Base-by-base conservation (phyloP, 1,139 yeast genomes). In the Blastobotrys indianensis region DNA sequence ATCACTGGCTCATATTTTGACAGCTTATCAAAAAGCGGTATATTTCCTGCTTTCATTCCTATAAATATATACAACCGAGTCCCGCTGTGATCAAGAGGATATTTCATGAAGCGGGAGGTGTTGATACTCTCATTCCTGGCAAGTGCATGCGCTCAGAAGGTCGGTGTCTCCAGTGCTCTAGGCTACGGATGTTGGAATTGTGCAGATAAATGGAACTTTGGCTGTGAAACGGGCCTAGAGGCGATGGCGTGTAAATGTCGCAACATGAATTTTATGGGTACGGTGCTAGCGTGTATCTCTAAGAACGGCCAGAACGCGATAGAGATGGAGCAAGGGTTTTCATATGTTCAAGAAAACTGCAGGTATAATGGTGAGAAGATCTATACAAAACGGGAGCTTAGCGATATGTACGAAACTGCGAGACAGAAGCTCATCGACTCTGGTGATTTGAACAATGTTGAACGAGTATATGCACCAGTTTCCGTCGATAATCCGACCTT, bases 171-270 rank as follows among this genome's bases (percentile, higher is more conserved):
- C 31, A 55, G 59, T 31, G 50, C 48, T 1, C 39, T 57, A 12
- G 60, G 60, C 2, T 44, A 48, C 33, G 57, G 56, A 4, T 57
- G 60, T 43, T 57, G 58, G 57, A 56, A 52, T 41, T 54, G 58
- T 32, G 60, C 60, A n/a, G 38, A 35, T 13, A 44, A 36, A 30
- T 56, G 53, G 53, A 42, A 54, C 32, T 54, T 52, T 33, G 55
- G 57, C 6, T 57, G 59, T 38, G 48, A 45, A 5, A 35, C 38
- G 13, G 39, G 34, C 2, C 54, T 49, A 31, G 37, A 41, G 5
- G 20, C 47, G 7, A 31, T 41, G 4, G 39, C 45, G 7, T 57
- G 60, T 46, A 43, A 54, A 16, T 57, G 60, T 45, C 43, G 45
- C 16, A 56, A 48, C 35, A 41, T 42, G 16, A 51, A 51, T 31